These are phyloP conservation scores for Pseudocercospora eumusae DNA, from an alignment of 2,329 filamentous ascomycete species.

Conservation along the genomic window DNA sequence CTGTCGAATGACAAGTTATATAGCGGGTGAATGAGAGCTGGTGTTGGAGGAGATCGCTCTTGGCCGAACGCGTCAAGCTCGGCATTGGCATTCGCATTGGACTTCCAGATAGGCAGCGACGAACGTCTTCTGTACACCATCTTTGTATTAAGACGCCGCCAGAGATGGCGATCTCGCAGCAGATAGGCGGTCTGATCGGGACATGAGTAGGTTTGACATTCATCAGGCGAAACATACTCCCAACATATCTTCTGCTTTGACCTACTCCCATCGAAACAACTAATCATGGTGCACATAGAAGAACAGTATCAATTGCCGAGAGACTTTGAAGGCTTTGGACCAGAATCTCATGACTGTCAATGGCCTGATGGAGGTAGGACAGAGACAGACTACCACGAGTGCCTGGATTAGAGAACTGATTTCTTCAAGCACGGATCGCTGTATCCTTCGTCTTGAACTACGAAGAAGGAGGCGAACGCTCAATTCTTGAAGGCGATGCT, in stretches of 20 bases:
- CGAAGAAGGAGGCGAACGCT: slow-evolving; percentile 47
- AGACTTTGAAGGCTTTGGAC: slow-evolving; percentile 42
- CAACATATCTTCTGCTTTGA: too few relatives aligned
- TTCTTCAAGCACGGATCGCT: slow-evolving; percentile 11
- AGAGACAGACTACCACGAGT: slow-evolving; percentile 43
- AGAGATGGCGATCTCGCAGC: background rate
- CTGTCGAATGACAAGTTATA: background rate
- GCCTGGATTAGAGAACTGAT: slow-evolving; percentile 22
- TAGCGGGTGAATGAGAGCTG: background rate
- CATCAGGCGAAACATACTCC: too few relatives aligned
- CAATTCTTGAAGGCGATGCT: slow-evolving; percentile 44
- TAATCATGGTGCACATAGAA: slow-evolving; percentile 38
- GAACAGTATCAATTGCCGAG: slow-evolving; percentile 42
- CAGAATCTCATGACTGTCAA: slow-evolving; percentile 32
- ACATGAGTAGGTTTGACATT: background rate
- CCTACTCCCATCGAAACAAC: background rate
- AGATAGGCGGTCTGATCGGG: background rate
- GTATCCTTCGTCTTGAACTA: slow-evolving; percentile 51
- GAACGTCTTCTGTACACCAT: too few relatives aligned
- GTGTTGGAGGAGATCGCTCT: slow-evolving; percentile 1
- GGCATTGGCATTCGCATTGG: too few relatives aligned
- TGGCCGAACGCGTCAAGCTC: background rate
- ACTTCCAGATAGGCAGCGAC: too few relatives aligned
- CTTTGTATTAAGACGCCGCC: too few relatives aligned
- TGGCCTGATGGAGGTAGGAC: slow-evolving; percentile 43